Evolutionary conservation across 2,329 filamentous ascomycete genomes (phyloP).

Genomic region (Bimuria novae-zelandiae): DNA sequence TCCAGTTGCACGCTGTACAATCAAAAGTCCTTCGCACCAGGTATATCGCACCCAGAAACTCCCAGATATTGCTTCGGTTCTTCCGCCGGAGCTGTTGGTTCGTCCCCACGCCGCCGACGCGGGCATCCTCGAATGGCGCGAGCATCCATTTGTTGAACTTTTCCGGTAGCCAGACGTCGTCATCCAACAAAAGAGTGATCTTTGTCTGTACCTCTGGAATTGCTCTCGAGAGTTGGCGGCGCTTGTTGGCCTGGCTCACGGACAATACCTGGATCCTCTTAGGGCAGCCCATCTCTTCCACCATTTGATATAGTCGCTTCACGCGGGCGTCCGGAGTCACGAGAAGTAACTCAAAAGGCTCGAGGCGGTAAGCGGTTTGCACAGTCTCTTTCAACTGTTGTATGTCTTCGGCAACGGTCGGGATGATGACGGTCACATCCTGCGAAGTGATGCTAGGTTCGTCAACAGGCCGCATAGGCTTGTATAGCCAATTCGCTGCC

Average conservation of each 20-base stretch:
- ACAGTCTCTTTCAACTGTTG: conserved; percentile 83
- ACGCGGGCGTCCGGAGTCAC: conserved; percentile 85
- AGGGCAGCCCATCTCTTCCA: conserved; percentile 46
- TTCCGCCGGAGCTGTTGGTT: conserved; percentile 83
- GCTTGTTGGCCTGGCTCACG: conserved; percentile 89
- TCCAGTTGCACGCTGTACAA: conserved; percentile 91
- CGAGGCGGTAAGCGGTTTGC: conserved; percentile 72
- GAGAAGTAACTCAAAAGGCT: conserved; percentile 75
- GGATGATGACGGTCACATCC: conserved; percentile 93
- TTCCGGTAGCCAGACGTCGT: conserved; percentile 90
- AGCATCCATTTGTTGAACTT: conserved; percentile 90
- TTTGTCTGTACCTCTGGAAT: conserved; percentile 81
- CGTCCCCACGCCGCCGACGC: conserved; percentile 88
- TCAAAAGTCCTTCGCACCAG: conserved; percentile 95
- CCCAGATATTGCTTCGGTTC: conserved; percentile 70
- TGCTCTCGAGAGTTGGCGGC: conserved; percentile 88
- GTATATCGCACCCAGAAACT: conserved; percentile 89
- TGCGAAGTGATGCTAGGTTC: conserved; percentile 78
- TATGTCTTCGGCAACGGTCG: conserved; percentile 86
- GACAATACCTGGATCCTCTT: conserved; percentile 74
- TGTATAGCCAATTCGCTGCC: conserved; percentile 77
- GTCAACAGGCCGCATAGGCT: conserved; percentile 78
- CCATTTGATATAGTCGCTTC: conserved; percentile 67
- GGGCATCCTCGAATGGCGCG: conserved; percentile 83
- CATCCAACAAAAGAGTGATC: conserved; percentile 92